Percentiles rank a stretch among this genome's conserved stretches.
phyloP scores from a whole-genome alignment of 495 filamentous ascomycete species.

The Xylaria intraflava region DNA sequence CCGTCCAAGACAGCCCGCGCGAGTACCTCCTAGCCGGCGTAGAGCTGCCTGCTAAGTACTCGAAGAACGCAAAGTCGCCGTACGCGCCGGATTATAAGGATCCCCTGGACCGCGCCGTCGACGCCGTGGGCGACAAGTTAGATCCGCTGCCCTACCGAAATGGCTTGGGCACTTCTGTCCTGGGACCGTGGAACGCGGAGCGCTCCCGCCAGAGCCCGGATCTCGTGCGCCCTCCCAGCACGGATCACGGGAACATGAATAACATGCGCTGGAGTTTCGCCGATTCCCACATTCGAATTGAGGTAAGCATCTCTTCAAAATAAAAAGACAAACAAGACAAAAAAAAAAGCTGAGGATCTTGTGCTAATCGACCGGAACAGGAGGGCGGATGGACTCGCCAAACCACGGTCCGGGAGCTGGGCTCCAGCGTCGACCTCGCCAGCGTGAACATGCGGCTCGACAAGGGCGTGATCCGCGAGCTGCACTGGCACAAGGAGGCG shows the following conservation, averaged over 20 bases:
- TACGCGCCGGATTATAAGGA: slow-evolving; percentile 41
- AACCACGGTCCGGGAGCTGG: slow-evolving; percentile 56
- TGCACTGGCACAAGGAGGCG: slow-evolving; percentile 69
- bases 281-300: slow-evolving; percentile 60
- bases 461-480: slow-evolving; percentile 60
- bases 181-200: slow-evolving; percentile 59
- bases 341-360: background rate
- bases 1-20: slow-evolving; percentile 45
- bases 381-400: slow-evolving; percentile 65
- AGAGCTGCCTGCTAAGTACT: slow-evolving; percentile 37
- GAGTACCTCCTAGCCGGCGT: slow-evolving; percentile 44
- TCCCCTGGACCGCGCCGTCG: slow-evolving; percentile 43
- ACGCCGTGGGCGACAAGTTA: slow-evolving; percentile 49
- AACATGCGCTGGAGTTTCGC: slow-evolving; percentile 65
- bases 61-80: slow-evolving; percentile 27
- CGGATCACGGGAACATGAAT: slow-evolving; percentile 54
- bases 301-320: slow-evolving; percentile 33
- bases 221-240: slow-evolving; percentile 57
- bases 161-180: slow-evolving; percentile 53
- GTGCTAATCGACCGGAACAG: slow-evolving; percentile 24
- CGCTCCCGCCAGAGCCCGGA: slow-evolving; percentile 59
- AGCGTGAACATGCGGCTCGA: slow-evolving; percentile 65
- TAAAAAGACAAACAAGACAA: too few species aligned
- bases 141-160: slow-evolving; percentile 62
- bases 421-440: slow-evolving; percentile 53